These are phyloP conservation scores for Kwoniella newhampshirensis DNA, from an alignment of 768 basidiomycete genomes.

Conservation along the genomic window DNA sequence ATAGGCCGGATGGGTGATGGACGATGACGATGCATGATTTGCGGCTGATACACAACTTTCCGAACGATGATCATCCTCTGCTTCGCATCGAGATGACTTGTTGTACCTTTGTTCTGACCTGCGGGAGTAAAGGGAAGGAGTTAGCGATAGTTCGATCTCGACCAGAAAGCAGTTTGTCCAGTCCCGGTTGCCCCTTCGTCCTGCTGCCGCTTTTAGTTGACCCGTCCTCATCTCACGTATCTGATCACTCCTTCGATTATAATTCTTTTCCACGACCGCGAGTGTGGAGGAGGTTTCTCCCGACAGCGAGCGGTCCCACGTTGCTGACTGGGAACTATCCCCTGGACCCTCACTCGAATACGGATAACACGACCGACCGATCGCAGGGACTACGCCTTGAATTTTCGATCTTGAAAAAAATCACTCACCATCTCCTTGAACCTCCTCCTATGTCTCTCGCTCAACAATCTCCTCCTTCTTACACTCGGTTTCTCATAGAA, in stretches of 20 bases:
- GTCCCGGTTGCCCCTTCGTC: not conserved
- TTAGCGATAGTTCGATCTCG: not conserved
- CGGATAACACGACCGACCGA: no score
- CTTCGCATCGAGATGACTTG: conserved; percentile 25
- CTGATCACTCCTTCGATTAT: no score
- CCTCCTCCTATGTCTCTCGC: conserved; percentile 24
- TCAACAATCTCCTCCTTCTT: conserved; percentile 21
- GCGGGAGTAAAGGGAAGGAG: not conserved
- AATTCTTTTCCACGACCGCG: no score
- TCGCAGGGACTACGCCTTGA: no score
- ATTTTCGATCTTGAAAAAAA: no score
- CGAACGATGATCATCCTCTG: conserved; percentile 3
- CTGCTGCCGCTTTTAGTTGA: no score
- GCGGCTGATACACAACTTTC: not conserved
- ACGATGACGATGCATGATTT: not conserved
- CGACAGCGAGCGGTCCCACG: no score
- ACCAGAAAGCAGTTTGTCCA: not conserved
- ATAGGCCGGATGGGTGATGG: no score
- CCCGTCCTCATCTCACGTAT: no score
- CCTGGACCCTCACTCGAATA: no score
- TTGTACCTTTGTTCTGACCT: conserved; percentile 28
- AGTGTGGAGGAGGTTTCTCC: no score
- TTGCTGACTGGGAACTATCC: no score
- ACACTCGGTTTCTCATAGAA: conserved; percentile 25
- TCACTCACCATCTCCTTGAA: conserved; percentile 30